phyloP scores from a whole-genome alignment of 495 filamentous ascomycete genomes.

The Aspergillus steynii region DNA sequence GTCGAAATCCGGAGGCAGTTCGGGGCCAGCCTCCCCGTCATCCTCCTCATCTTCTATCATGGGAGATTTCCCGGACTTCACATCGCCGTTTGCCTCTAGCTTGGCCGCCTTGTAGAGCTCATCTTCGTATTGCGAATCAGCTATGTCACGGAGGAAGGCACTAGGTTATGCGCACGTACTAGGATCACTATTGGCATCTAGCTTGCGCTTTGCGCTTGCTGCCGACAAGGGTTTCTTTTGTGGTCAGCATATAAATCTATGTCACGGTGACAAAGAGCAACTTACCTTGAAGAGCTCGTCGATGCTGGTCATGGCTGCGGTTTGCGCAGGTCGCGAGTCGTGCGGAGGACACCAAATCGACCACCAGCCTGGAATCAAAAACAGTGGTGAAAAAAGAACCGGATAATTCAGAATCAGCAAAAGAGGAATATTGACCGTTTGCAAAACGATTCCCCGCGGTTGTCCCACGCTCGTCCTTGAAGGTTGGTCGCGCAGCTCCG shows the following conservation, averaged over 20 bases:
- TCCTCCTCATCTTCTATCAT: constrained; percentile 64
- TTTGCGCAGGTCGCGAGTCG: constrained; percentile 3
- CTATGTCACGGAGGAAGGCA: neutral
- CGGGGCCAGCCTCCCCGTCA: constrained; percentile 67
- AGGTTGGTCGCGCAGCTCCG: constrained; percentile 26
- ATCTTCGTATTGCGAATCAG: constrained; percentile 47
- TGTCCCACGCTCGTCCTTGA: neutral
- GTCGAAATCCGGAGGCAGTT: constrained; percentile 65
- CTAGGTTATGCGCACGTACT: constrained; percentile 49
- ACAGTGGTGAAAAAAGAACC: neutral
- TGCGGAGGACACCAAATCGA: constrained; percentile 4
- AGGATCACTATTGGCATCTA: constrained; percentile 68
- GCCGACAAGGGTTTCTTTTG: constrained; percentile 44
- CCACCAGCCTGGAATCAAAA: constrained; percentile 4
- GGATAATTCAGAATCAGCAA: neutral
- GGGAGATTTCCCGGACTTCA: constrained; percentile 56
- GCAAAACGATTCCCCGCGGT: neutral
- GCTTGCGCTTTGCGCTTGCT: constrained; percentile 69
- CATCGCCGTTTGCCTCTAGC: constrained; percentile 58
- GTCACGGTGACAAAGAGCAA: neutral
- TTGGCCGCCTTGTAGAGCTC: constrained; percentile 89
- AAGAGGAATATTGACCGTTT: neutral
- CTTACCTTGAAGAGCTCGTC: constrained; percentile 83
- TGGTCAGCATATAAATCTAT: constrained; percentile 18
- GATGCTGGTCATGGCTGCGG: constrained; percentile 67